Evolutionary conservation across 2,329 filamentous ascomycete genomes (phyloP).

Genomic region (Colletotrichum incanum): DNA sequence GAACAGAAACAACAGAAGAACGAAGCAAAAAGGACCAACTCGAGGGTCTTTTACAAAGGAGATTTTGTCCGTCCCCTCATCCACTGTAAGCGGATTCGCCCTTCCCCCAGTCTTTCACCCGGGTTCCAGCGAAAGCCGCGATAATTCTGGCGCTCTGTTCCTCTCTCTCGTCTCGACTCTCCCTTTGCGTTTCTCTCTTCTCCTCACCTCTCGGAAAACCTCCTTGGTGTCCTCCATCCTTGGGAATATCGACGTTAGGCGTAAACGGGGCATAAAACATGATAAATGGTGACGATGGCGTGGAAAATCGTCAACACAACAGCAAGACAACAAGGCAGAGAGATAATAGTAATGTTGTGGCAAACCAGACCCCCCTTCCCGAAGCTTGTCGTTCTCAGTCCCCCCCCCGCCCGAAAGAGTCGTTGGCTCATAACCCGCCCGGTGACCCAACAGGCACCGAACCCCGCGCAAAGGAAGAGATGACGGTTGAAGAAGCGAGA

Average conservation of each 20-base stretch:
- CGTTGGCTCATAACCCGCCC: background rate
- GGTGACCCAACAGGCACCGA: background rate
- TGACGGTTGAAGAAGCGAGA: conserved; percentile 14
- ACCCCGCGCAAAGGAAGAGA: conserved; percentile 20
- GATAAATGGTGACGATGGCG: background rate
- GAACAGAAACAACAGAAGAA: background rate
- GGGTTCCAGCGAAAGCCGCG: conserved; percentile 25
- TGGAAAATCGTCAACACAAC: background rate
- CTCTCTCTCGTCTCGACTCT: background rate
- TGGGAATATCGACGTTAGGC: conserved; percentile 20
- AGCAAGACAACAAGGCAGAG: background rate
- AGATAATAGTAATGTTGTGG: background rate
- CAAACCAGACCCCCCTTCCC: background rate
- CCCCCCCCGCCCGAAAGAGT: background rate
- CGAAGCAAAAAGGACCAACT: background rate
- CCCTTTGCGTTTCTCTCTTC: background rate
- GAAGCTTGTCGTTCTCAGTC: background rate
- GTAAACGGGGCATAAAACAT: background rate
- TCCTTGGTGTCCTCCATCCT: background rate
- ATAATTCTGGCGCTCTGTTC: background rate
- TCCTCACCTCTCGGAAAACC: background rate
- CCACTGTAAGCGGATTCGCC: conserved; percentile 23
- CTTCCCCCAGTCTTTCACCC: conserved; percentile 38
- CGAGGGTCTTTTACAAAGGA: conserved; percentile 25
- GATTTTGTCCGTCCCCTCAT: conserved; percentile 31